A percentile compares a stretch with the other conserved stretches of the same genome.
phyloP scores from a whole-genome alignment of 192 early-diverging fungal genomes.

The Gaertneriomyces semiglobifer region DNA sequence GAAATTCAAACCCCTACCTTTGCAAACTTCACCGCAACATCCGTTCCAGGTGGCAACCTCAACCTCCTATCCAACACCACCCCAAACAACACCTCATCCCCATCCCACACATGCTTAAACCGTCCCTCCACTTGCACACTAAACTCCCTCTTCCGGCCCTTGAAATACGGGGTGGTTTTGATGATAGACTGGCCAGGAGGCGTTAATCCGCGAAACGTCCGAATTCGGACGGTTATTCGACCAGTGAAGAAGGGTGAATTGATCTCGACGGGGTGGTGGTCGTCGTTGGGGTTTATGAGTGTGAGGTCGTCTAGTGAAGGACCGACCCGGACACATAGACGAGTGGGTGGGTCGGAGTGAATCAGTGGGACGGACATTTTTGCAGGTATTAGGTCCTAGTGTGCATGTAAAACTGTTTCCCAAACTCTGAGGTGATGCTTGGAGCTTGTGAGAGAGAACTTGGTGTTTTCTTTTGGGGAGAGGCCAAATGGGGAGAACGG shows the following conservation, averaged over 20 bases:
- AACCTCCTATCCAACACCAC: slow-evolving; percentile 67
- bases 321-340: slow-evolving; percentile 33
- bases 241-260: slow-evolving; percentile 62
- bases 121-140: slow-evolving; percentile 67
- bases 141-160: slow-evolving; percentile 51
- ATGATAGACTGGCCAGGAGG: slow-evolving; percentile 21
- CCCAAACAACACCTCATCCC: slow-evolving; percentile 69
- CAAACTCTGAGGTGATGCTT: too few species aligned
- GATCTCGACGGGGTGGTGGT: slow-evolving; percentile 54
- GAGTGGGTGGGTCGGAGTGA: slow-evolving; percentile 7
- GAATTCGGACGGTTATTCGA: slow-evolving; percentile 60
- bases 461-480: too few species aligned
- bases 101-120: slow-evolving; percentile 55
- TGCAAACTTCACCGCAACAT: slow-evolving; percentile 34
- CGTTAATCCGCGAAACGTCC: slow-evolving; percentile 50
- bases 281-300: slow-evolving; percentile 53
- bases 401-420: too few species aligned
- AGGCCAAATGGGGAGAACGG: too few species aligned
- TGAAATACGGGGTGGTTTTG: slow-evolving; percentile 52
- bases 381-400: too few species aligned
- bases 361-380: too few species aligned
- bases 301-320: slow-evolving; percentile 32
- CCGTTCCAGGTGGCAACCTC: slow-evolving; percentile 34
- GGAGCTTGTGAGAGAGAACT: too few species aligned
- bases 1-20: slow-evolving; percentile 27